Base-by-base conservation (phyloP, 345 rosid genomes). In the Isatis tinctoria region DNA sequence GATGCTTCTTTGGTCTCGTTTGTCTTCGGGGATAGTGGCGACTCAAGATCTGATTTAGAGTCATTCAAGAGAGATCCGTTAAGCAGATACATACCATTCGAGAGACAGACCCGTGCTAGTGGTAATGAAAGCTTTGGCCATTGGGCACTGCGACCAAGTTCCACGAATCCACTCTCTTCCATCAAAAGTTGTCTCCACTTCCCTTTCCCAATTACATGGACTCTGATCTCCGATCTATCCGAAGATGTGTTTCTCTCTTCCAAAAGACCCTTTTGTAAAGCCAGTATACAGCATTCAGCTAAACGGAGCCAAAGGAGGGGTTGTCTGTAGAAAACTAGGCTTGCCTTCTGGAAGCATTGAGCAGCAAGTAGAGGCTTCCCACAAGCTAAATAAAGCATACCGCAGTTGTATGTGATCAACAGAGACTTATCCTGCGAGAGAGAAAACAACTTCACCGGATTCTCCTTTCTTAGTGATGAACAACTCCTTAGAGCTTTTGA, bases 201-300 rank as follows among this genome's bases (percentile, higher is more conserved):
- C 67, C 99, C 99, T 80, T 86, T 89, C 72, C 99, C 98, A 59
- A 90, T 30, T 59, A 90, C 96, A 75, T 74, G 85, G 53, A 85
- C 76, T 73, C 71, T 78, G 73, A 89, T 72, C 65, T 87, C 92
- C 10, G 93, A 83, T 58, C 79, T 75, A 47, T 90, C 88, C 9
- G 72, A 76, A 37, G 80, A 63, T 69, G 75, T 62, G 54, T 39
- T 26, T 28, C 83, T 71, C 54, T 76, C 84, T 45, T 75, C 83
- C 60, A 86, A 41, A 67, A 89, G 83, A 57, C 96, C 97, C 74
- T 84, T 91, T 81, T 86, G 91, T 51, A 80, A 78, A 74, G 97
- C 99, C 97, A 90, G 76, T 28, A 90, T 70, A 74, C 97, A 90
- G 78, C 99, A 92, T 81, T 96, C 99, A 65, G 98, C 97, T 45